Evolutionary conservation across 2,329 filamentous ascomycete species (phyloP).

Genomic region (Thielaviopsis cerberus): DNA sequence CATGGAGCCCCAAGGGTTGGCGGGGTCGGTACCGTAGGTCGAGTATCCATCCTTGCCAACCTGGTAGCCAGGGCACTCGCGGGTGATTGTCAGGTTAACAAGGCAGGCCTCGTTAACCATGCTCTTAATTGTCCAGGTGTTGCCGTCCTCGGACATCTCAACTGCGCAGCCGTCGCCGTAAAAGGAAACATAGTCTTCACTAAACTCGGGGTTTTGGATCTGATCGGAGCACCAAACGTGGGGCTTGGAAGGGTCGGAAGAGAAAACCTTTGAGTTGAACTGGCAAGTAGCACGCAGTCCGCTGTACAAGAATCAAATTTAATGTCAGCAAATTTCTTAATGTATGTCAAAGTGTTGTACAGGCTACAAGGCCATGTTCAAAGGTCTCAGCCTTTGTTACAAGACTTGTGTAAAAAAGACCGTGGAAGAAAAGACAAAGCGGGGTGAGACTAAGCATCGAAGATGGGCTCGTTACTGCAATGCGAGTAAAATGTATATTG

Average conservation of each 20-base stretch:
- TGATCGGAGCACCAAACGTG: conserved; percentile 71
- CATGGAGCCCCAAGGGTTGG: conserved; percentile 81
- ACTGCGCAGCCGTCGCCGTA: conserved; percentile 72
- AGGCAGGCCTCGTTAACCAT: conserved; percentile 61
- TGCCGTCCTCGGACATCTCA: conserved; percentile 70
- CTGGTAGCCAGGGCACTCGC: conserved; percentile 61
- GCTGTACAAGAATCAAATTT: conserved; percentile 26
- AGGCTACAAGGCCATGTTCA: neutral
- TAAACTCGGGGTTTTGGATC: conserved; percentile 64
- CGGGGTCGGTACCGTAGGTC: conserved; percentile 68
- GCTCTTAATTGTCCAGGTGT: conserved; percentile 74
- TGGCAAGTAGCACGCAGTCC: conserved; percentile 80
- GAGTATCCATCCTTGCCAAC: conserved; percentile 69
- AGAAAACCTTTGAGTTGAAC: conserved; percentile 89
- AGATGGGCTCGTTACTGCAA: too few species aligned
- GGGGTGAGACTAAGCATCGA: too few species aligned
- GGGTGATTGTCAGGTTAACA: conserved; percentile 70
- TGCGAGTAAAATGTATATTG: too few species aligned
- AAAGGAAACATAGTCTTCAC: conserved; percentile 64
- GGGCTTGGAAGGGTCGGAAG: conserved; percentile 50
- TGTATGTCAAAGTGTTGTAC: neutral
- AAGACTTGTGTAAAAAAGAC: neutral
- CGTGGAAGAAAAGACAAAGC: neutral
- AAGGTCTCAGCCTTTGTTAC: neutral
- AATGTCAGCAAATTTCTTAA: neutral